A percentile compares a stretch with the other conserved stretches of the same genome.
phyloP scores from a whole-genome alignment of 768 basidiomycete species.

The Termitomyces sp. region DNA sequence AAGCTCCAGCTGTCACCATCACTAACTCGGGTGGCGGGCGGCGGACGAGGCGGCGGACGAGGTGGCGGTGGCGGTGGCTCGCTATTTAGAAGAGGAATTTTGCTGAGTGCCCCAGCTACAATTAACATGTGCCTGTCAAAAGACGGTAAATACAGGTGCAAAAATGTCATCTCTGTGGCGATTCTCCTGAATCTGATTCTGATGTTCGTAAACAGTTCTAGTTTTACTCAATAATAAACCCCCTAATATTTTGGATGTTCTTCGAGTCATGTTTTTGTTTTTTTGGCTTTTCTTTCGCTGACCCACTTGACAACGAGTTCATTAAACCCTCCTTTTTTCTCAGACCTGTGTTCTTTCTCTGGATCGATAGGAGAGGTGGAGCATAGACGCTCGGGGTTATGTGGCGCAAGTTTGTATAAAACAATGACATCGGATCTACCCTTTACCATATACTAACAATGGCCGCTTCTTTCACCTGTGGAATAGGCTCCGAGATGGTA shows the following conservation, averaged over 20 bases:
- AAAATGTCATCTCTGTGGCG: not conserved
- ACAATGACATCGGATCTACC: too few species aligned
- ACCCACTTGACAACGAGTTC: not conserved
- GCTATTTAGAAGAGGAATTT: not conserved
- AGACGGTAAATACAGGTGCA: not conserved
- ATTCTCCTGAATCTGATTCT: not conserved
- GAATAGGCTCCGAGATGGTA: not conserved
- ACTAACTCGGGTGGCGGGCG: too few species aligned
- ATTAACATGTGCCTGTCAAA: not conserved
- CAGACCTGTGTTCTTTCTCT: not conserved
- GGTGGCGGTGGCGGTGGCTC: not conserved
- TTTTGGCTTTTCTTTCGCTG: not conserved
- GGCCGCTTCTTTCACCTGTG: not conserved
- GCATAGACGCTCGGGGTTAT: not conserved
- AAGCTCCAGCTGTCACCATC: too few species aligned
- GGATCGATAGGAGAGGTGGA: not conserved
- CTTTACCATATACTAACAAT: not conserved
- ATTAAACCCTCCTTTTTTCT: not conserved
- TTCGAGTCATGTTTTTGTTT: not conserved
- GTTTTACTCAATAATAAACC: not conserved
- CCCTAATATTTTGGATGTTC: not conserved
- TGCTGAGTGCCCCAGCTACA: not conserved
- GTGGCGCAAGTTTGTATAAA: not conserved
- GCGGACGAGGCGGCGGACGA: too few species aligned
- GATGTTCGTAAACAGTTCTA: not conserved